Conservation (phyloP, 805 yeast species). For the Candida ficus region DNA sequence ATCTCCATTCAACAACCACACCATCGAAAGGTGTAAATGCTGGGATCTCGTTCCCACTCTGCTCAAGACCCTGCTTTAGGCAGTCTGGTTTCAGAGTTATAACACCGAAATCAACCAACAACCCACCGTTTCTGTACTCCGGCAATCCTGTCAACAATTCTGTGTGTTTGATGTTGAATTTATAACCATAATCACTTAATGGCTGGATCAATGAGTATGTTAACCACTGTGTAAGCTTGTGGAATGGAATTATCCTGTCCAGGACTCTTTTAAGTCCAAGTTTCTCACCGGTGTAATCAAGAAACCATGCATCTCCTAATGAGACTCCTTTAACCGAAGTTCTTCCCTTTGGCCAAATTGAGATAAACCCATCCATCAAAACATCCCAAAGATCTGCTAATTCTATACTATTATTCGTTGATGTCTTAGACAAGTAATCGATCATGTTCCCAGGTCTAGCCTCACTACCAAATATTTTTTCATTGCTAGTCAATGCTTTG, state of each 20-base stretch:
- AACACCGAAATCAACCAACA: constrained; percentile 52
- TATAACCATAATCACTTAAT: constrained; percentile 39
- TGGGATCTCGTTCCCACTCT: constrained; percentile 35
- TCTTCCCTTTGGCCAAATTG: constrained; percentile 62
- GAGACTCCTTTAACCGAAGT: constrained; percentile 43
- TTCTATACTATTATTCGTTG: constrained; percentile 27
- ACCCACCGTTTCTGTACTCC: constrained; percentile 75
- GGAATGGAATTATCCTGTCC: constrained; percentile 54
- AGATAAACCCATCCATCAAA: constrained; percentile 48
- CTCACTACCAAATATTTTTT: constrained; percentile 39
- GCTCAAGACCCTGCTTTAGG: constrained; percentile 32
- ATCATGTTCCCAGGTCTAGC: constrained; percentile 50
- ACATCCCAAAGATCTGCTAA: constrained; percentile 48
- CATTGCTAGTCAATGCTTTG: constrained; percentile 34
- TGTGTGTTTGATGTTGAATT: constrained; percentile 58
- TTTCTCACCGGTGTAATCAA: constrained; percentile 28
- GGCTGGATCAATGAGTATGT: constrained; percentile 57
- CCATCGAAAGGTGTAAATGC: constrained; percentile 51
- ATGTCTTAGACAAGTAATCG: constrained; percentile 37
- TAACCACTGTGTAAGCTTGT: constrained; percentile 63
- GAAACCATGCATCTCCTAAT: constrained; percentile 61
- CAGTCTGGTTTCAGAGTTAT: constrained; percentile 41
- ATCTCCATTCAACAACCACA: constrained; percentile 64
- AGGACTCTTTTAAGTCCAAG: constrained; percentile 15
- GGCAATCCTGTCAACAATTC: constrained; percentile 85